A percentile compares a stretch with the other conserved stretches of the same genome.
These are phyloP conservation scores for Asterochloris sp. DNA, from an alignment of 139 green algal genomes.

Conservation along the genomic window DNA sequence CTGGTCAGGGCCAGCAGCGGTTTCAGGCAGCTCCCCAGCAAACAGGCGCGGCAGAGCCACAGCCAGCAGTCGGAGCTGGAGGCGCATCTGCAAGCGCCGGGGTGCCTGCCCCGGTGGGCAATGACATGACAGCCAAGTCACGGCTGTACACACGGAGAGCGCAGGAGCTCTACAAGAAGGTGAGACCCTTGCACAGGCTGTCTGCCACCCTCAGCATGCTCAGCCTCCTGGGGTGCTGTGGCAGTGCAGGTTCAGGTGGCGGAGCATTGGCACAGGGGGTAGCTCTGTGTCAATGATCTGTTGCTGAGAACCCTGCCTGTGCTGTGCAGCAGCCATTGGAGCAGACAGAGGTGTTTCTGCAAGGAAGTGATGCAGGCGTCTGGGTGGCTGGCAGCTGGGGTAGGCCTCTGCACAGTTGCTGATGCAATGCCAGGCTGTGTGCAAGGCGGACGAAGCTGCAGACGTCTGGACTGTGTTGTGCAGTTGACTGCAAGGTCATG, in stretches of 20 bases:
- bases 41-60: neutral
- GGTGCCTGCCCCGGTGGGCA: neutral
- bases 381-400: too few relatives aligned
- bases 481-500: too few relatives aligned
- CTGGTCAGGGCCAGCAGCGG: too few relatives aligned
- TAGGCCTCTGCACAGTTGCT: too few relatives aligned
- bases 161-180: neutral
- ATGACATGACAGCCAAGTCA: slow-evolving; percentile 16
- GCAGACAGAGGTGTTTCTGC: too few relatives aligned
- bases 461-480: too few relatives aligned
- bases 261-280: neutral
- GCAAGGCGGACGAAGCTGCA: too few relatives aligned
- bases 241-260: neutral
- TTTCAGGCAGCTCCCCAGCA: neutral
- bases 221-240: neutral
- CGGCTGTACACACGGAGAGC: slow-evolving; percentile 5
- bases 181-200: neutral
- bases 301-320: neutral
- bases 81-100: neutral
- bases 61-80: neutral
- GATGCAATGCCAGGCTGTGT: too few relatives aligned
- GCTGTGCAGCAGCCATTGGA: neutral
- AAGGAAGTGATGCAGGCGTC: too few relatives aligned
- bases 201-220: neutral
- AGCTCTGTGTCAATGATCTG: neutral